Evolutionary conservation across 2,329 filamentous ascomycete species (phyloP), one percentile per base, ranked within the genome.

Genomic region (Metarhizium brunneum): DNA sequence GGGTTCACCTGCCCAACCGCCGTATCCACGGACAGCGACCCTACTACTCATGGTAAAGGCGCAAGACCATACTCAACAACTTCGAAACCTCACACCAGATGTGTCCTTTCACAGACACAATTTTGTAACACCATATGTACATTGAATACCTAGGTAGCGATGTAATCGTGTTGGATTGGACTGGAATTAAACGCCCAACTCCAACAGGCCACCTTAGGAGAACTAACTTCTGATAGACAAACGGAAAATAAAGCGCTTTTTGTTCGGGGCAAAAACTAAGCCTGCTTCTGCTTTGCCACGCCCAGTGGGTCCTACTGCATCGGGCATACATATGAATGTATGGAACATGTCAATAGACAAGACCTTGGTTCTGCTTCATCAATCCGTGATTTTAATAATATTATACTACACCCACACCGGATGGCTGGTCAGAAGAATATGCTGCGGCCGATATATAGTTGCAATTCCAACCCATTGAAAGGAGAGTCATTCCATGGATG

Each of bases 1-100:
- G 92, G 92, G 82, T 88, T 13, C 90, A 92, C 64, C 75, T 97
- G 54, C 92, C 92, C 7, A 90, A 96, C 70, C 84, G 92, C 59
- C 88, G 87, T 6, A 79, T 99, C 55, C 86, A 86, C 59, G 85
- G 85, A 40, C 92, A 96, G 76, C 82, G 88, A 63, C 92, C 90
- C 67, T 95, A 94, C 71, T 95, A 95, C 72, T 84, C 88, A 58
- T 99, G 92, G 92, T 97, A 86, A 63, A 65, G n/a, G 11, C 29
- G 16, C 6, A 13, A 48, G 4, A 14, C 25, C 45, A 42, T 47
- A 32, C 30, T 16, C 42, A 16, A 45, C 36, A 45, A 45, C 35
- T 20, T 54, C 20, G 40, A 11, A 30, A 40, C 16, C 32, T 50
- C 6, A 20, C 35, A 13, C n/a, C 36, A 47, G 8, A 43, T 40